Conservation (phyloP, 306 rosid species). For the Canavalia gladiata region DNA sequence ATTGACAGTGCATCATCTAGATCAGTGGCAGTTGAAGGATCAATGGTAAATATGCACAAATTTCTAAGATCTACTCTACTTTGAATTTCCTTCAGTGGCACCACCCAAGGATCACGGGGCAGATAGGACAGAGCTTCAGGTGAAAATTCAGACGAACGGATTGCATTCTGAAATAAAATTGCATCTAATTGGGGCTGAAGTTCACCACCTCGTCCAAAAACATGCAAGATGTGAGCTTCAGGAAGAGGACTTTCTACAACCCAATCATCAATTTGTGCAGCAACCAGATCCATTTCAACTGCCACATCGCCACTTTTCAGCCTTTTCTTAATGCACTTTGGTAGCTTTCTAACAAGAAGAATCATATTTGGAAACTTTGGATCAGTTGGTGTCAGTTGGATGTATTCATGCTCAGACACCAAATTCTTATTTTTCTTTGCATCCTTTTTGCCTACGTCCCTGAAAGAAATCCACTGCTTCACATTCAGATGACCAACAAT, state of each 20-base stretch:
- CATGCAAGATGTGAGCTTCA: conserved; percentile 63
- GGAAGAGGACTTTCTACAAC: conserved; percentile 71
- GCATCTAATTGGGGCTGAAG: conserved; percentile 78
- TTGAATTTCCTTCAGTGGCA: conserved; percentile 68
- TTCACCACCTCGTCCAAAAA: conserved; percentile 77
- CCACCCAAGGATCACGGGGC: conserved; percentile 78
- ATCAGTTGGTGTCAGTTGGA: conserved; percentile 75
- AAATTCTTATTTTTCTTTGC: conserved; percentile 54
- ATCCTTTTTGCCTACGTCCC: conserved; percentile 57
- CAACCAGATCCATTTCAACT: conserved; percentile 75
- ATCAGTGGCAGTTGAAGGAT: conserved; percentile 87
- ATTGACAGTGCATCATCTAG: conserved; percentile 93
- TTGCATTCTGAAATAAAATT: conserved; percentile 77
- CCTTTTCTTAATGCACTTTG: conserved; percentile 66
- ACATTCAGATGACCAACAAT: conserved; percentile 78
- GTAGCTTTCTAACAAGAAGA: conserved; percentile 65
- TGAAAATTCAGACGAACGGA: conserved; percentile 69
- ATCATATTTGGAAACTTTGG: conserved; percentile 75
- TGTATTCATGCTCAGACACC: conserved; percentile 57
- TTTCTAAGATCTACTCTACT: conserved; percentile 80
- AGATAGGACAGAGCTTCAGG: conserved; percentile 68
- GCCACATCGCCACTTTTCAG: conserved; percentile 67
- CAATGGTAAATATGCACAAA: conserved; percentile 82
- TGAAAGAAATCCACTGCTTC: conserved; percentile 55
- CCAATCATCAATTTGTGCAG: conserved; percentile 81